Conservation (phyloP, 140 eudicot genomes). For the Cichorium intybus region DNA sequence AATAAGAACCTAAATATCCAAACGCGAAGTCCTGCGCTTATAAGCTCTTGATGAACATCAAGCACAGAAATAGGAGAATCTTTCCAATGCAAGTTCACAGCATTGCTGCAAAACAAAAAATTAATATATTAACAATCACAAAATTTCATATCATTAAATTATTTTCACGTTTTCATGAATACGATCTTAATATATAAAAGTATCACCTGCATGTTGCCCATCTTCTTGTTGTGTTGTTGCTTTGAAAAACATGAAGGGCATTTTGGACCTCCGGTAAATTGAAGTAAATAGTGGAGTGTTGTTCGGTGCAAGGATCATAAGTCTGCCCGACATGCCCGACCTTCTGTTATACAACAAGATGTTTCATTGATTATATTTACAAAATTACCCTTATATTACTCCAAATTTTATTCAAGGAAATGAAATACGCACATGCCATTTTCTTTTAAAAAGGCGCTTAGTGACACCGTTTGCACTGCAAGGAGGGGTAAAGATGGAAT, state of each 20-base stretch:
- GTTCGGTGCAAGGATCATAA: conserved; percentile 88
- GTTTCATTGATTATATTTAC: conserved; percentile 12
- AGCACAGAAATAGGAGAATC: conserved; percentile 79
- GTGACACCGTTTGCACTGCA: conserved; percentile 59
- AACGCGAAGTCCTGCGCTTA: conserved; percentile 70
- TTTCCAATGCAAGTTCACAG: conserved; percentile 55
- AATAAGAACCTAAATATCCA: conserved; percentile 79
- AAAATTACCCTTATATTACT: too few relatives aligned
- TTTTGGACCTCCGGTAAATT: conserved; percentile 86
- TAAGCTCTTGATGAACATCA: conserved; percentile 67
- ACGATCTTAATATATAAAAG: background rate
- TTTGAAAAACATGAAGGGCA: conserved; percentile 69
- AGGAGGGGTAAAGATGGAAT: conserved; percentile 89
- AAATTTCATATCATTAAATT: background rate
- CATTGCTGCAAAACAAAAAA: conserved; percentile 37
- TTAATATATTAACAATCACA: conserved; percentile 8
- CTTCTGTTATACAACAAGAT: conserved; percentile 32
- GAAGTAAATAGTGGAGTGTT: conserved; percentile 63
- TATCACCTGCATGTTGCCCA: conserved; percentile 86
- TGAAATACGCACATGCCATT: conserved; percentile 55
- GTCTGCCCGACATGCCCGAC: conserved; percentile 55
- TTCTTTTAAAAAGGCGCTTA: conserved; percentile 39
- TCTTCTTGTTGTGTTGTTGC: conserved; percentile 25
- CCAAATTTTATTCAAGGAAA: too few relatives aligned
- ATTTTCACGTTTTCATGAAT: background rate